Conservation (phyloP, 1,284 basidiomycete species). For the Volvariella volvacea region DNA sequence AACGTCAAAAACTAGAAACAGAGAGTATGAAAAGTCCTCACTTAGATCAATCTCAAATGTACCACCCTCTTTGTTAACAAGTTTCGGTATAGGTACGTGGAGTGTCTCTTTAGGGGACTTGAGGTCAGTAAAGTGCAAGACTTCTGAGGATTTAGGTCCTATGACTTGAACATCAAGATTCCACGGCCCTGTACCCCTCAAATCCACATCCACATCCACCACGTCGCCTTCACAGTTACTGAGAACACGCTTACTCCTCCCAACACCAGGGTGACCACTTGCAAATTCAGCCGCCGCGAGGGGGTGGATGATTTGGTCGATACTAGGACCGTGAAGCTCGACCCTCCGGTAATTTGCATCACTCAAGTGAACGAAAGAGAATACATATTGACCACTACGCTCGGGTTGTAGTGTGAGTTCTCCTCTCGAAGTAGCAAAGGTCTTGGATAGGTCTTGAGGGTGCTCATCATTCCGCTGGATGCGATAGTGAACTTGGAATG, state of each 20-base stretch:
- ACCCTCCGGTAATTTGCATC: conserved; percentile 83
- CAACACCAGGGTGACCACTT: conserved; percentile 27
- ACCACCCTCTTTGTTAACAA: conserved; percentile 67
- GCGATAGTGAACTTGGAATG: conserved; percentile 80
- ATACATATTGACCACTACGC: conserved; percentile 84
- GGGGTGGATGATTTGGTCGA: conserved; percentile 85
- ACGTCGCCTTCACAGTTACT: conserved; percentile 71
- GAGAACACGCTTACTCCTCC: conserved; percentile 45
- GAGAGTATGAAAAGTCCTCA: conserved; percentile 23
- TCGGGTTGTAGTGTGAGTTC: conserved; percentile 87
- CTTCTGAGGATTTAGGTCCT: conserved; percentile 58
- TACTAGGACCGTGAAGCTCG: conserved; percentile 62
- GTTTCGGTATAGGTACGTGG: conserved; percentile 60
- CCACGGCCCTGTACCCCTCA: conserved; percentile 87
- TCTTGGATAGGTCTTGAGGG: conserved; percentile 49
- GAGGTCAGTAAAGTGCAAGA: conserved; percentile 50
- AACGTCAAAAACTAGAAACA: conserved; percentile 5
- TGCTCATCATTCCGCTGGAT: conserved; percentile 67
- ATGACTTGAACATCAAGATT: conserved; percentile 76
- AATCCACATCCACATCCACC: conserved; percentile 72
- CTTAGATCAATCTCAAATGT: conserved; percentile 77
- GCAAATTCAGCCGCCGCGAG: conserved; percentile 75
- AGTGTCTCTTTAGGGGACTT: conserved; percentile 50
- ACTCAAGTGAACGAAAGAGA: conserved; percentile 75
- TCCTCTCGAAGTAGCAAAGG: conserved; percentile 69